Evolutionary conservation across 2,329 filamentous ascomycete genomes (phyloP).

Genomic region (Claviceps maximensis): DNA sequence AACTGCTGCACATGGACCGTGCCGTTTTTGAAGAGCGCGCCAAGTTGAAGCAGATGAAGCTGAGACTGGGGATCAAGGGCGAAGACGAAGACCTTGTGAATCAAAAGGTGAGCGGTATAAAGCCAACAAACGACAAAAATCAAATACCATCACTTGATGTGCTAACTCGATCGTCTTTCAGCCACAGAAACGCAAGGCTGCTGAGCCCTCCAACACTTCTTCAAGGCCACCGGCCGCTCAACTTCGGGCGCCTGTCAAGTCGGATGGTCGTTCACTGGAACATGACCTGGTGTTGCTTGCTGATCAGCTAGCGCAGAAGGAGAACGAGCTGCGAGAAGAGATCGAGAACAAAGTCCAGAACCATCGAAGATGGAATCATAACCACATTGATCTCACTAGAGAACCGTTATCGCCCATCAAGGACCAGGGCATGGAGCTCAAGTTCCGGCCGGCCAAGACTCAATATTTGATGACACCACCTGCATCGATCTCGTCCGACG

Average conservation of each 20-base stretch:
- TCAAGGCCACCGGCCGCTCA: slow-evolving; percentile 51
- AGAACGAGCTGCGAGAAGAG: slow-evolving; percentile 66
- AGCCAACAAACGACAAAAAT: no score
- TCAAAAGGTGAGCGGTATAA: slow-evolving; percentile 56
- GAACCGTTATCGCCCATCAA: slow-evolving; percentile 69
- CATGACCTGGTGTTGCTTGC: slow-evolving; percentile 65
- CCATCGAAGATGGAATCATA: slow-evolving; percentile 83
- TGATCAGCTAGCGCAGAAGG: slow-evolving; percentile 67
- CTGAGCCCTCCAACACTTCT: slow-evolving; percentile 45
- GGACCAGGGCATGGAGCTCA: slow-evolving; percentile 46
- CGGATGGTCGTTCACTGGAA: slow-evolving; percentile 59
- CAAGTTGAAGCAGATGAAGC: slow-evolving; percentile 76
- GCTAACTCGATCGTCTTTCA: slow-evolving; percentile 26
- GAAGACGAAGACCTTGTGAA: slow-evolving; percentile 93
- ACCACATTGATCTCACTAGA: slow-evolving; percentile 77
- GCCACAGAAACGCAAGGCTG: slow-evolving; percentile 58
- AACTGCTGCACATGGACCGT: slow-evolving; percentile 61
- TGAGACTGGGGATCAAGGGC: slow-evolving; percentile 75
- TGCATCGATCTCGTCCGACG: slow-evolving; percentile 39
- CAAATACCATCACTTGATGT: background rate
- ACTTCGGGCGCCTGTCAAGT: slow-evolving; percentile 54
- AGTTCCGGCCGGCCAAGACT: slow-evolving; percentile 59
- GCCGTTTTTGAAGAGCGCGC: slow-evolving; percentile 72
- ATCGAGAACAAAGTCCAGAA: slow-evolving; percentile 80
- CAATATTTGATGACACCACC: slow-evolving; percentile 57